Base-by-base conservation (phyloP, 495 filamentous ascomycete genomes). In the Podospora conica region DNA sequence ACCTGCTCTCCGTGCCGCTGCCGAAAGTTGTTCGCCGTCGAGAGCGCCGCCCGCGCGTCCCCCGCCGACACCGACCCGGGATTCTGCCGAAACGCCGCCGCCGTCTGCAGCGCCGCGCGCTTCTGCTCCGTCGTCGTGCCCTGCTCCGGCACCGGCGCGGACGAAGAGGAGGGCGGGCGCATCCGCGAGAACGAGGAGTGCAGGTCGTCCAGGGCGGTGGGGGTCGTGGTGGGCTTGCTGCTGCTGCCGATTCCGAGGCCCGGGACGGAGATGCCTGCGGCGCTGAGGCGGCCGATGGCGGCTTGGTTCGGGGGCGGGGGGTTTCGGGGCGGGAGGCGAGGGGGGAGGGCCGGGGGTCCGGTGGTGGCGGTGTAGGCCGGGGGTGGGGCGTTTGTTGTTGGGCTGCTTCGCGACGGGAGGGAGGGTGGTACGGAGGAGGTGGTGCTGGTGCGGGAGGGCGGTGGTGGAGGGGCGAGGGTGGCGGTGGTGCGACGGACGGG, bases 231-330 rank as follows among this genome's bases (percentile, higher is more conserved):
- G 71, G 73, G 62, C 64, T 61, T 48, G 25, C 54, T 60, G 74
- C 65, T 24, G 67, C 21, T 12, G 12, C 87, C 87, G 66, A 96
- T 96, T 18, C 90, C 90, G 54, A 97, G 80, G 0, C 84, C 90
- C 1, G 94, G 91, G 3, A 97, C 92, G 0, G 88, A 91, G 55
- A 97, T 82, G 3, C 94, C 94, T 7, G 93, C 88, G 62, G 86
- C 84, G 20, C 88, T 84, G 8, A 98, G 81, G 23, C 92, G 83
- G 40, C 78, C 80, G 33, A 90, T 72, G 20, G 92, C 85, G 3
- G 80, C 84, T 71, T 91, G 88, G 65, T 94, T 93, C 24, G 94
- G 70, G 54, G 73, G 83, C 73, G 1, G 63, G 59, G 54, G 18
- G 68, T 56, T 85, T 60, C 81, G 76, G 9, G 85, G 75, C 55